Base-by-base conservation (phyloP, 73 alveolate genomes). In the Paramecium biaurelia region DNA sequence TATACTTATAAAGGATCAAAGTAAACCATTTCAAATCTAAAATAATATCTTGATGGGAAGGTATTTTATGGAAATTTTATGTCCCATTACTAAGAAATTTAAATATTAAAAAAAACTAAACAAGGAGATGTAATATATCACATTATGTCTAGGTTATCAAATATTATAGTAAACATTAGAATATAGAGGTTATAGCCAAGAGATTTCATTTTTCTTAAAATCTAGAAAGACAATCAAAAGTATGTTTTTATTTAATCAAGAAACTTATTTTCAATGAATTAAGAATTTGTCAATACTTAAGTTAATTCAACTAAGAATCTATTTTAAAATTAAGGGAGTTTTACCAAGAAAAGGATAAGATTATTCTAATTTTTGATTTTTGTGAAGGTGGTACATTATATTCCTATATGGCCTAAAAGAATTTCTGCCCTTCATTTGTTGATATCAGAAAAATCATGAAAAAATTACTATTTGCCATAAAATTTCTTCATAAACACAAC, bases 311-410 rank as follows among this genome's bases (percentile, higher is more conserved):
- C 32, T 53, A 53, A 53, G 68, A 53, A 18, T 53, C 68, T 53
- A 53, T 53, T 18, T 53, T 53, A 53, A 53, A 53, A n/a, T 53
- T 53, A 53, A n/a, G 68, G 2, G 68, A 53, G 68, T 53, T 18
- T 53, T 53, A 53, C 12, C 30, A 5, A 53, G 84, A 63, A 26
- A 32, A 63, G 6, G 23, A 63, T 11, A 14, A 63, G 21, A 30
- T 63, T 26, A 63, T 63, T 26, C 12, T 63, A 7, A 63, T 63
- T 14, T 30, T 63, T 26, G 84, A 63, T 63, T 63, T 7, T 63
- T 63, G 84, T 63, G 84, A 63, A 63, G 84, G 84, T 23, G 84
- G 84, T 14, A 63, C 84, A 63, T 24, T 63, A 30, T 63, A 12
- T 63, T 30, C 41, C 9, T 63, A 26, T 18, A 30, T 63, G 68